phyloP scores from a whole-genome alignment of 805 yeast species.

The Yarrowia sp. region DNA sequence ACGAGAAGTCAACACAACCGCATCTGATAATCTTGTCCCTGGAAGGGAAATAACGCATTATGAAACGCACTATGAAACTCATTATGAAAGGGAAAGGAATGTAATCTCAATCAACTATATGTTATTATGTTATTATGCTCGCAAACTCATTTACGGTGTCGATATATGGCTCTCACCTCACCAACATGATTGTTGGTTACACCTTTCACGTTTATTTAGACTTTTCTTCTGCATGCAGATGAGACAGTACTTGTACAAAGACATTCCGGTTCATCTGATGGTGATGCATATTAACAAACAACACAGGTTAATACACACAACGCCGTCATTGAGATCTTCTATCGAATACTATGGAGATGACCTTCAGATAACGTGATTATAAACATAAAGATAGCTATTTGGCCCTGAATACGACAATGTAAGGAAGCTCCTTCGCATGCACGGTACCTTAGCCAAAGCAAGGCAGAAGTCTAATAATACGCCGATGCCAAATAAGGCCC shows the following conservation, averaged over 20 bases:
- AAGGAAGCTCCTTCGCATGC: neutral
- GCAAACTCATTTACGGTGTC: too few species aligned
- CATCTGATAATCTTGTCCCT: conserved; percentile 1
- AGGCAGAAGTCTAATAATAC: conserved; percentile 3
- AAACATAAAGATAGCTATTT: neutral
- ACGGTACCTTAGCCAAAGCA: conserved; percentile 12
- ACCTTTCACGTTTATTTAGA: neutral
- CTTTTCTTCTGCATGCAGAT: conserved; percentile 5
- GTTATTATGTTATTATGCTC: too few species aligned
- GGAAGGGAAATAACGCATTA: neutral
- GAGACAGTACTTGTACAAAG: conserved; percentile 5
- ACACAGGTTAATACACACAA: neutral
- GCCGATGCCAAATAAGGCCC: conserved; percentile 5
- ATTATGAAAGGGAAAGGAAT: too few species aligned
- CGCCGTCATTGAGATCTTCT: neutral
- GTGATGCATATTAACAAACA: neutral
- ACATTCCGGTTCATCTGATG: neutral
- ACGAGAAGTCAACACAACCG: neutral
- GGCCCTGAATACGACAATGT: neutral
- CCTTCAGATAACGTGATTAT: neutral
- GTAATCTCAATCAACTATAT: too few species aligned
- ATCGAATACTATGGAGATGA: neutral
- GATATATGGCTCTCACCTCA: too few species aligned
- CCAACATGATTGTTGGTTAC: too few species aligned
- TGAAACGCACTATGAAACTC: too few species aligned